phyloP scores from a whole-genome alignment of 805 yeast genomes.

The Kockiozyma suomiensis region DNA sequence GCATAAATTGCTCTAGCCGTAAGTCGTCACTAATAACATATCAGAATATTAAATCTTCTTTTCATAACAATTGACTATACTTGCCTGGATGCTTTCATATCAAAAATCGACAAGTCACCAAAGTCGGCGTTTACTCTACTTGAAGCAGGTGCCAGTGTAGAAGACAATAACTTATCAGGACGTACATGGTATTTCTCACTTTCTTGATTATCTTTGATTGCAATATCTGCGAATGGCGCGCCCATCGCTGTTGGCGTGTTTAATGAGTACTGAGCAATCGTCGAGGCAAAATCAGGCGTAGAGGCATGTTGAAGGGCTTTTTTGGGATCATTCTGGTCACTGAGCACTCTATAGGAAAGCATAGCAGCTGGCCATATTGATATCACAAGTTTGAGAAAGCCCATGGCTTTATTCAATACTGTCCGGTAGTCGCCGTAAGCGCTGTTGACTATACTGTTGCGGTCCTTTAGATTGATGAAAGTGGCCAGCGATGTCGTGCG shows the following conservation, averaged over 20 bases:
- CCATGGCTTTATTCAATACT: background rate
- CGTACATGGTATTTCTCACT: background rate
- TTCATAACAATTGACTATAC: too few relatives aligned
- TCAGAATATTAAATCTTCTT: too few relatives aligned
- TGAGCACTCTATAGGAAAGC: conserved; percentile 1
- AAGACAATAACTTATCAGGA: background rate
- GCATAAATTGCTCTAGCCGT: conserved; percentile 28
- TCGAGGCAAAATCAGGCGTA: background rate
- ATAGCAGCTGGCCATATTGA: conserved; percentile 14
- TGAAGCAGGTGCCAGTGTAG: background rate
- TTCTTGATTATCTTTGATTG: background rate
- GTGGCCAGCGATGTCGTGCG: conserved; percentile 7
- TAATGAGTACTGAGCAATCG: background rate
- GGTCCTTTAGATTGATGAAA: background rate
- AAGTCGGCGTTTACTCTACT: background rate
- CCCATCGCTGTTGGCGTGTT: background rate
- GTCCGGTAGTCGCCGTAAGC: background rate
- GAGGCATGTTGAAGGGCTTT: background rate
- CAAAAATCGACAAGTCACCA: conserved; percentile 16
- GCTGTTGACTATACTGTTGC: background rate
- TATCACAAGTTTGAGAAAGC: background rate
- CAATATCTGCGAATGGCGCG: background rate
- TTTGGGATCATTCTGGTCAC: background rate
- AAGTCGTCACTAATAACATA: conserved; percentile 7
- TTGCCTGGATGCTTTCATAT: conserved; percentile 20